Evolutionary conservation across 176 grass and related monocot genomes (phyloP), one percentile per base, ranked within the genome.

Genomic region (Carex pumila): DNA sequence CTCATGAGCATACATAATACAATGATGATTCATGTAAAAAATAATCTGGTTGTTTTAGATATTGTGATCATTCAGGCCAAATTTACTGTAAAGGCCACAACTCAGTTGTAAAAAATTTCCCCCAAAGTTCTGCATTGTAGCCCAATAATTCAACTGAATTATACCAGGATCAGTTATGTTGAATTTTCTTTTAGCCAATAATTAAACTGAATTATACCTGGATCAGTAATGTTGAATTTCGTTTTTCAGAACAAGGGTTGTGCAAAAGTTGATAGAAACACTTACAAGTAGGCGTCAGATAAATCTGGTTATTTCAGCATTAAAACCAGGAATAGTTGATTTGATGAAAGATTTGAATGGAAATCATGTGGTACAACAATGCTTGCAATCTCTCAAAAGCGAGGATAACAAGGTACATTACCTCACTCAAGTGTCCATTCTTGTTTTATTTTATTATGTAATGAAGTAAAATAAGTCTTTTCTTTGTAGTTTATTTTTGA

Each of bases 201-300:
- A 68, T 68, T 50, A 50, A 54, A 55, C 13, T 77, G 2, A 77
- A 12, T 77, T 77, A 77, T 69, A 78, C 22, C 36, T 54, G 3
- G 21, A 29, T 58, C 30, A 15, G 30, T 58, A 30, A 56, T 65
- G 80, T 90, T 80, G 21, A 79, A 65, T 88, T 11, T 85, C 66
- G 19, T 56, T 92, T 84, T 91, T 81, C 89, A 98, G 95, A 79
- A 98, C 92, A 58, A 94, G 92, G 80, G 90, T 90, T 12, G 79
- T 98, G n/a, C 95, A 98, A 68, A 98, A 91, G 87, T 55, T 98
- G 87, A 91, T 98, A 84, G 95, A 94, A 70, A 94, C 87, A 81
- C 65, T 98, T 77, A 79, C 76, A 49, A 90, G 7, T 36, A 91
- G 80, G 85, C 34, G 79, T 54, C 92, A 93, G 67, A 86, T 91